phyloP scores from a whole-genome alignment of 2,329 filamentous ascomycete species.

The Aspergillus terreus region DNA sequence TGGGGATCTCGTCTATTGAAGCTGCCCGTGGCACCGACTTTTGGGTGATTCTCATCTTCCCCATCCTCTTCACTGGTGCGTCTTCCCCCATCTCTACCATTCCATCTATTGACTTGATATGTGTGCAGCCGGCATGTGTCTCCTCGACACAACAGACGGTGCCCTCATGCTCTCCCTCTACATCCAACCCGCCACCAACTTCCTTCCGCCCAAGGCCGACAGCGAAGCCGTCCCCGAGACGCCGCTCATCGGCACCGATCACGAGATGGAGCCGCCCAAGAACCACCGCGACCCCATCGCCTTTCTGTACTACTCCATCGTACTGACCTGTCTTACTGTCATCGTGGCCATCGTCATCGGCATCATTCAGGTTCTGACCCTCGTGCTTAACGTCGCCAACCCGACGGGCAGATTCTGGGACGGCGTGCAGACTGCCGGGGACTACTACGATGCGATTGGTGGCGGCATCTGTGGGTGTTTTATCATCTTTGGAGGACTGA shows the following conservation, averaged over 20 bases:
- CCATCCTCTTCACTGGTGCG: slow-evolving; percentile 77
- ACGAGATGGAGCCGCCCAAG: slow-evolving; percentile 20
- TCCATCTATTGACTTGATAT: background rate
- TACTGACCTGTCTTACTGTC: slow-evolving; percentile 79
- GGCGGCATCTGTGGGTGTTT: slow-evolving; percentile 85
- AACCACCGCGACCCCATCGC: slow-evolving; percentile 76
- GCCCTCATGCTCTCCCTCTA: slow-evolving; percentile 95
- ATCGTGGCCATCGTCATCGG: slow-evolving; percentile 83
- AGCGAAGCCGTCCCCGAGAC: slow-evolving; percentile 14
- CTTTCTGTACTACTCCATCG: slow-evolving; percentile 89
- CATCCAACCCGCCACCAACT: slow-evolving; percentile 52
- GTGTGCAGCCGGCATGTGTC: slow-evolving; percentile 76
- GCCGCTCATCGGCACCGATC: slow-evolving; percentile 12
- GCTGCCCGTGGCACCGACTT: slow-evolving; percentile 81
- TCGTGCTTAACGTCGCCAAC: slow-evolving; percentile 72
- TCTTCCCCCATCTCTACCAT: background rate
- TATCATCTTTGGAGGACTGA: slow-evolving; percentile 68
- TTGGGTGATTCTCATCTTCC: slow-evolving; percentile 93
- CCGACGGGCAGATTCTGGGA: slow-evolving; percentile 84
- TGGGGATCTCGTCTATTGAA: slow-evolving; percentile 87
- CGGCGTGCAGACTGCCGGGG: slow-evolving; percentile 69
- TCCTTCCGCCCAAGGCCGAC: slow-evolving; percentile 27
- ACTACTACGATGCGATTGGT: slow-evolving; percentile 82
- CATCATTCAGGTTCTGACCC: slow-evolving; percentile 73
- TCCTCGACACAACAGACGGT: slow-evolving; percentile 87